Evolutionary conservation across 768 basidiomycete species (phyloP), one percentile per base, ranked within the genome.

Genomic region (Gymnopilus dilepis): DNA sequence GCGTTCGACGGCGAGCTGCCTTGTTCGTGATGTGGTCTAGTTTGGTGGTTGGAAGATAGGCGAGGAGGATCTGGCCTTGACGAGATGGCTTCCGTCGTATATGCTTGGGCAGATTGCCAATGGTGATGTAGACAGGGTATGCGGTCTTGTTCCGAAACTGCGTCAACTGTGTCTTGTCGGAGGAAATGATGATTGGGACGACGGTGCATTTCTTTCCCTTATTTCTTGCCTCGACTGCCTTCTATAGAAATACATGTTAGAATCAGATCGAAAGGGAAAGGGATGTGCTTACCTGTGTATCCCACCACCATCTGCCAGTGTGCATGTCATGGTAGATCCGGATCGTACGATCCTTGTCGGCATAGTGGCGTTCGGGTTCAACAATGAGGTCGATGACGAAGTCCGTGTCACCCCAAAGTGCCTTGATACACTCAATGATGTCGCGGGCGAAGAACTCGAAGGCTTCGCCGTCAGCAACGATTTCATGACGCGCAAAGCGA

Each of bases 151-250:
- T 43, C 6, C 58, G 28, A n/a, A 65, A 65, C 2, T 33, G n/a
- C 0, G 61, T 59, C 0, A 65, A 15, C 38, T 62, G 53, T 0
- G 64, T 65, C 19, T 62, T 65, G 34, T 65, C 58, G 4, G 61
- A 59, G 0, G 65, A 65, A 1, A 65, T 48, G 21, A 84, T 81
- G 6, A 85, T 38, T 0, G 81, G 82, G 0, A 77, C 62, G 6
- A 81, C 69, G 2, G 79, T 75, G 1, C 75, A 73, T 2, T 38
- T 42, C n/a, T 45, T 42, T 47, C 30, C 68, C 70, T 28, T 9
- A 2, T 67, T 52, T n/a, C 6, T 31, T 6, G 7, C 11, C 6
- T 47, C 11, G 19, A 47, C 13, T 19, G n/a, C 38, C 31, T 47
- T 17, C 61, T 19, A 17, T 4, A 41, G n/a, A n/a, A 41, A 41